phyloP scores from a whole-genome alignment of 1,284 basidiomycete species.

The Anthracocystis setariae region DNA sequence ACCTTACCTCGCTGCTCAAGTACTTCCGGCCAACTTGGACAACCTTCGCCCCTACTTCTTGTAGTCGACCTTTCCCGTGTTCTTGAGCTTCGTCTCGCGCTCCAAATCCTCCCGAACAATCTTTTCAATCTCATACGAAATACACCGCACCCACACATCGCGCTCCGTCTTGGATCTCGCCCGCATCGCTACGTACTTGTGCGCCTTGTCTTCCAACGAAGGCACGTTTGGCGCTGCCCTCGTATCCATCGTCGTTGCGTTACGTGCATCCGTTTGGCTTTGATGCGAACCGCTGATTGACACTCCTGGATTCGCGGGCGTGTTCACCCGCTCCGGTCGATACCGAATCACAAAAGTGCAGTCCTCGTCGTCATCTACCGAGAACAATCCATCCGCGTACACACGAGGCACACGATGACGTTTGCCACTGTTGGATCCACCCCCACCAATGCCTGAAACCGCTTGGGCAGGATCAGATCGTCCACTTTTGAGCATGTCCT shows the following conservation, averaged over 20 bases:
- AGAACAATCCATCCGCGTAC: slow-evolving; percentile 61
- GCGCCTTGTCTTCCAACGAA: slow-evolving; percentile 73
- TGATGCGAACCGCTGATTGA: slow-evolving; percentile 11
- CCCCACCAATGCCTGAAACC: slow-evolving; percentile 37
- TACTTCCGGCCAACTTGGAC: too few relatives aligned
- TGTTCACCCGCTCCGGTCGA: slow-evolving; percentile 51
- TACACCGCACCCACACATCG: slow-evolving; percentile 86
- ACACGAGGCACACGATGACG: slow-evolving; percentile 59
- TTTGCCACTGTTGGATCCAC: slow-evolving; percentile 49
- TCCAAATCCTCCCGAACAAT: slow-evolving; percentile 68
- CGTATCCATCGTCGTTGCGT: neutral
- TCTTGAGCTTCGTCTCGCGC: slow-evolving; percentile 63
- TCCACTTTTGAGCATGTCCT: slow-evolving; percentile 51
- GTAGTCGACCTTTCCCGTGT: slow-evolving; percentile 46
- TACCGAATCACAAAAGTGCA: slow-evolving; percentile 66
- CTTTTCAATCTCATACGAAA: slow-evolving; percentile 84
- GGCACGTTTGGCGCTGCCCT: slow-evolving; percentile 69
- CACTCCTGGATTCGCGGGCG: slow-evolving; percentile 33
- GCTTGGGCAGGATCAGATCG: slow-evolving; percentile 52
- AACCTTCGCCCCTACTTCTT: slow-evolving; percentile 9
- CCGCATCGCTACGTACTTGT: slow-evolving; percentile 76
- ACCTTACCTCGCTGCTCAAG: too few relatives aligned
- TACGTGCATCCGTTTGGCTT: slow-evolving; percentile 9
- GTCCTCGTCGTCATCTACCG: slow-evolving; percentile 64
- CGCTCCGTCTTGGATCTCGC: slow-evolving; percentile 82